Percentiles rank a stretch among this genome's conserved stretches.
phyloP scores from a whole-genome alignment of 768 basidiomycete species.

The Mycena capillaripes region DNA sequence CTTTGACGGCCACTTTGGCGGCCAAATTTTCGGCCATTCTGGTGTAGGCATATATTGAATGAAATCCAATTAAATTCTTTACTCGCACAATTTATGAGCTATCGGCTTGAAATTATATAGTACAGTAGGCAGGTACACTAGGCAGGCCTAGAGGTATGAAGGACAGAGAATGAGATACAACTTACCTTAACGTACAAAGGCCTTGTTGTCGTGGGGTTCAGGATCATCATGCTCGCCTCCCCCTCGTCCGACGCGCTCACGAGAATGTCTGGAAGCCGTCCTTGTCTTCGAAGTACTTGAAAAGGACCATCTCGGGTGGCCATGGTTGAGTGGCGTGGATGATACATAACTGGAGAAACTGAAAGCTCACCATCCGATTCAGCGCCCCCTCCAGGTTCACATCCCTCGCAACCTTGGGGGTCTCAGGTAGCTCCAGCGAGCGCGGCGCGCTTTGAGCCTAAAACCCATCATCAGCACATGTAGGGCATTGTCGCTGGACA shows the following conservation, averaged over 20 bases:
- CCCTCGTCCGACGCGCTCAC: conserved; percentile 96
- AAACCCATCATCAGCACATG: not conserved
- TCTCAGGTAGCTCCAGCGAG: conserved; percentile 94
- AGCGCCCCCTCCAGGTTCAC: conserved; percentile 91
- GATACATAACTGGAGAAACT: too few species aligned
- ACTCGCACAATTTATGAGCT: too few species aligned
- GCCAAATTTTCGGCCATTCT: too few species aligned
- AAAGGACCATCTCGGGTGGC: conserved; percentile 89
- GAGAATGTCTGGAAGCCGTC: conserved; percentile 98
- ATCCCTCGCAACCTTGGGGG: conserved; percentile 94
- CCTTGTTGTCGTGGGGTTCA: too few species aligned
- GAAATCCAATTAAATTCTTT: too few species aligned
- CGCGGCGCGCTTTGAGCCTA: conserved; percentile 63
- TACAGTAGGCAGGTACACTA: too few species aligned
- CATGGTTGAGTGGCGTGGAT: not conserved
- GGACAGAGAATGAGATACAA: too few species aligned
- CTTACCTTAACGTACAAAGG: too few species aligned
- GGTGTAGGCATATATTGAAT: too few species aligned
- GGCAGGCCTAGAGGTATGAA: too few species aligned
- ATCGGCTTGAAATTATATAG: too few species aligned
- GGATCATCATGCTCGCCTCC: conserved; percentile 99
- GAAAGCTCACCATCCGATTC: conserved; percentile 82
- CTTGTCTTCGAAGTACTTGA: conserved; percentile 99
- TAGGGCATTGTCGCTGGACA: not conserved
- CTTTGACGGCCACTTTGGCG: too few species aligned